Percentiles rank a stretch among this genome's conserved stretches.
phyloP scores from a whole-genome alignment of 495 filamentous ascomycete species.

The Chaetomidium leptoderma region DNA sequence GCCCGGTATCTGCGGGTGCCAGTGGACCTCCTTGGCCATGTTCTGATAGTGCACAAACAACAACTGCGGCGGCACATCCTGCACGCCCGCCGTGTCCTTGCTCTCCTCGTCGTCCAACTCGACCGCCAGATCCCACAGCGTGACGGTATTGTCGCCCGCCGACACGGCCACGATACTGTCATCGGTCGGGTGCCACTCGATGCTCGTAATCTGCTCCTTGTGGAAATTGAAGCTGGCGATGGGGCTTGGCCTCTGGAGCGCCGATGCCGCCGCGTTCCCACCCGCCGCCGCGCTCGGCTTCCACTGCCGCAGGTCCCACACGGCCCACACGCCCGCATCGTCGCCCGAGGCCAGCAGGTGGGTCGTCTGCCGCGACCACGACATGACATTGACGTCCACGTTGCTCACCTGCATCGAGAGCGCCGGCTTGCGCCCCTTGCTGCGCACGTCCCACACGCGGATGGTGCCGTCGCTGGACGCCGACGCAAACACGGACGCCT shows the following conservation, averaged over 20 bases:
- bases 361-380: conserved; percentile 80
- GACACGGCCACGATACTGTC: conserved; percentile 91
- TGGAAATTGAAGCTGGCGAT: conserved; percentile 92
- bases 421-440: conserved; percentile 77
- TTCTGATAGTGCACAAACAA: conserved; percentile 97
- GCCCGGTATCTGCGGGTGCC: conserved; percentile 96
- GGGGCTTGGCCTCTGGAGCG: conserved; percentile 53
- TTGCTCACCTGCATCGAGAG: conserved; percentile 79
- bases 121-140: conserved; percentile 94
- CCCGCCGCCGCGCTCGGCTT: conserved; percentile 60
- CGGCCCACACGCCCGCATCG: conserved; percentile 90
- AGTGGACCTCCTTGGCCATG: conserved; percentile 89
- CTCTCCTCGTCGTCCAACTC: conserved; percentile 96
- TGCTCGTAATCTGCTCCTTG: conserved; percentile 87
- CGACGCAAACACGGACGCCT: conserved; percentile 87
- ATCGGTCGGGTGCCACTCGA: conserved; percentile 97
- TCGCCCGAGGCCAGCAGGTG: conserved; percentile 89
- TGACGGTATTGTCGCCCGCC: conserved; percentile 88
- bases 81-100: conserved; percentile 76
- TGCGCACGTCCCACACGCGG: conserved; percentile 90
- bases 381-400: conserved; percentile 91
- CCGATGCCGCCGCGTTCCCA: conserved; percentile 29
- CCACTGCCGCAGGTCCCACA: conserved; percentile 95
- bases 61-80: conserved; percentile 88
- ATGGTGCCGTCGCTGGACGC: conserved; percentile 91